Evolutionary conservation across 2,329 filamentous ascomycete genomes (phyloP).

Genomic region (Didymella segeticola): DNA sequence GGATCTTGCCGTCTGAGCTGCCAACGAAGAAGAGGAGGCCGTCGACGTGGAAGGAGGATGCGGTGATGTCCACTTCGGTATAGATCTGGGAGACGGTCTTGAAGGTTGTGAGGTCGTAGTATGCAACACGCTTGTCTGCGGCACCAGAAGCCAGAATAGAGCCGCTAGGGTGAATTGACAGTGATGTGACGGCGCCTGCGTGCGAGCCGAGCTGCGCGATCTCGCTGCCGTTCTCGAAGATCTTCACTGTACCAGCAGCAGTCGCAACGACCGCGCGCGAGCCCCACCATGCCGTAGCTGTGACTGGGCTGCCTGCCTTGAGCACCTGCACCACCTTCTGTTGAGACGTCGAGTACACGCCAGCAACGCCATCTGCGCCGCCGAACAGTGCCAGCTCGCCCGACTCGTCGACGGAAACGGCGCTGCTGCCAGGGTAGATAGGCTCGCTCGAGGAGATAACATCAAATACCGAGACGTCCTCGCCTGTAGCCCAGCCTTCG

Average conservation of each 20-base stretch:
- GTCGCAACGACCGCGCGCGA: conserved; percentile 75
- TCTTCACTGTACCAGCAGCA: conserved; percentile 77
- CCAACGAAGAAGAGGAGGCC: conserved; percentile 92
- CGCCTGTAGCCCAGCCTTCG: conserved; percentile 80
- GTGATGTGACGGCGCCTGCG: conserved; percentile 77
- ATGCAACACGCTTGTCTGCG: conserved; percentile 87
- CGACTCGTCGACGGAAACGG: conserved; percentile 64
- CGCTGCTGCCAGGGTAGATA: conserved; percentile 65
- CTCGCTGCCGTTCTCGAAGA: conserved; percentile 75
- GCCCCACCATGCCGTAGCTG: conserved; percentile 69
- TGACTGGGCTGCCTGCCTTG: conserved; percentile 69
- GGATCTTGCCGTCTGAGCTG: conserved; percentile 79
- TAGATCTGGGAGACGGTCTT: conserved; percentile 79
- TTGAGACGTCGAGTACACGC: conserved; percentile 79
- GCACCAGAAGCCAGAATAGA: conserved; percentile 86
- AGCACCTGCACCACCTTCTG: conserved; percentile 76
- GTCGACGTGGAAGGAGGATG: conserved; percentile 90
- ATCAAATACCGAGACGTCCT: conserved; percentile 70
- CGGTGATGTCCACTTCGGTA: conserved; percentile 77
- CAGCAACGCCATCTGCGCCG: conserved; percentile 75
- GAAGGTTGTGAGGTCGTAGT: conserved; percentile 78
- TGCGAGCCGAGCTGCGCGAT: conserved; percentile 78
- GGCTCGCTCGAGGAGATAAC: conserved; percentile 61
- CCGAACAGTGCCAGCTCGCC: conserved; percentile 75
- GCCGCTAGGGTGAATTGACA: conserved; percentile 83